Percentiles rank a stretch among this genome's conserved stretches.
Conservation (phyloP, 2,329 filamentous ascomycete species). For the Penicillium vulpinum region DNA sequence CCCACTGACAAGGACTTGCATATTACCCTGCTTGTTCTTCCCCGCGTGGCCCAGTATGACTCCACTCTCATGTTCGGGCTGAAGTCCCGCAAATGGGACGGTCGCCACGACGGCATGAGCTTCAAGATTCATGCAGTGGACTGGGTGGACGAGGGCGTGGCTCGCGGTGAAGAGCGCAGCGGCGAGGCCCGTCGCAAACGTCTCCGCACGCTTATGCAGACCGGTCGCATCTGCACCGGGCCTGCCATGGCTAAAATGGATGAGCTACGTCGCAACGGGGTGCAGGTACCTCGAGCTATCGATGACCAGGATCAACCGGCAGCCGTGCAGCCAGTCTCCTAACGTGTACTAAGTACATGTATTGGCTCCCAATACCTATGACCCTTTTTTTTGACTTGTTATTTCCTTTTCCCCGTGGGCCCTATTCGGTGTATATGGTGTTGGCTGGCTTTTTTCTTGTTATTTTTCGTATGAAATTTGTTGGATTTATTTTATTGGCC, state of each 20-base stretch:
- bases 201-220: slow-evolving; percentile 47
- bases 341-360: slow-evolving; percentile 2
- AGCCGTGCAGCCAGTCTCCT: slow-evolving; percentile 37
- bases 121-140: slow-evolving; percentile 79
- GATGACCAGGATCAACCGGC: slow-evolving; percentile 28
- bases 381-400: not conserved
- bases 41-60: slow-evolving; percentile 73
- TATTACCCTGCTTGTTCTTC: slow-evolving; percentile 81
- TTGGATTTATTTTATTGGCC: slow-evolving; percentile 11
- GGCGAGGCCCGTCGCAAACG: slow-evolving; percentile 52
- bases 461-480: slow-evolving; percentile 10
- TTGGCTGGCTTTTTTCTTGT: slow-evolving; percentile 4
- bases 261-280: slow-evolving; percentile 34
- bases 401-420: not conserved
- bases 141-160: slow-evolving; percentile 74
- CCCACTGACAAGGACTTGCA: slow-evolving; percentile 75
- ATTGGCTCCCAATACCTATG: not conserved
- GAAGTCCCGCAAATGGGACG: slow-evolving; percentile 75
- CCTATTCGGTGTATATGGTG: not conserved
- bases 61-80: slow-evolving; percentile 77
- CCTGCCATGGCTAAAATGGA: slow-evolving; percentile 37
- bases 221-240: slow-evolving; percentile 45
- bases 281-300: slow-evolving; percentile 32
- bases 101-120: slow-evolving; percentile 80
- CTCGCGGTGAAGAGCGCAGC: slow-evolving; percentile 49